Conservation (phyloP, 306 rosid genomes). For the Mimosa pudica region DNA sequence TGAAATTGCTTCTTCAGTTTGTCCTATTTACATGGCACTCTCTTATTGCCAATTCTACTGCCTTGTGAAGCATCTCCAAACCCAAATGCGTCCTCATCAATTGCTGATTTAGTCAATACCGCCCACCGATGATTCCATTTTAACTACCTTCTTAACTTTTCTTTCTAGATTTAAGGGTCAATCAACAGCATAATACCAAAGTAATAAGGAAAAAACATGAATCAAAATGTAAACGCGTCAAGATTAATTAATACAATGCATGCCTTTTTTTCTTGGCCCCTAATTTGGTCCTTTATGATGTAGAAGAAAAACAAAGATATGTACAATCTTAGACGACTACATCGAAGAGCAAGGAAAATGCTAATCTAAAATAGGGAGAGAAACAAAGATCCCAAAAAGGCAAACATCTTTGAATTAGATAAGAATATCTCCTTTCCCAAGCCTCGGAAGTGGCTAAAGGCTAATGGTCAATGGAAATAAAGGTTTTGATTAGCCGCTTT, state of each 20-base stretch:
- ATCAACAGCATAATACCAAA: slow-evolving; percentile 29
- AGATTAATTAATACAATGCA: neutral
- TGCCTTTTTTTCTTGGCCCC: no score
- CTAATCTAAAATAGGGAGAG: slow-evolving; percentile 29
- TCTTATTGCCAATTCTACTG: slow-evolving; percentile 19
- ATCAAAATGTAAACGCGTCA: neutral
- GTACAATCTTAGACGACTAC: neutral
- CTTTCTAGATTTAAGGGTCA: slow-evolving; percentile 31
- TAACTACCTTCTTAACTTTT: slow-evolving; percentile 22
- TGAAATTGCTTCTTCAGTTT: slow-evolving; percentile 7
- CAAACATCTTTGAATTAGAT: slow-evolving; percentile 41
- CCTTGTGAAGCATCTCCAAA: slow-evolving; percentile 41
- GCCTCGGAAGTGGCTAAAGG: slow-evolving; percentile 28
- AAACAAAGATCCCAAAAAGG: slow-evolving; percentile 26
- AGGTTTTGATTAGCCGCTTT: slow-evolving; percentile 49
- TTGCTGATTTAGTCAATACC: slow-evolving; percentile 46
- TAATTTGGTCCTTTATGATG: neutral
- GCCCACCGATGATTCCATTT: slow-evolving; percentile 48
- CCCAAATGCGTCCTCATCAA: slow-evolving; percentile 6
- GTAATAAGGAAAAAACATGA: neutral
- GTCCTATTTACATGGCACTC: slow-evolving; percentile 39
- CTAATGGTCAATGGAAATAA: slow-evolving; percentile 15
- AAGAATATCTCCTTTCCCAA: slow-evolving; percentile 35
- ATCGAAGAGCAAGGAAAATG: neutral
- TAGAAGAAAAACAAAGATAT: neutral